These are phyloP conservation scores for Angophora floribunda DNA, from an alignment of 345 rosid species.

Conservation along the genomic window DNA sequence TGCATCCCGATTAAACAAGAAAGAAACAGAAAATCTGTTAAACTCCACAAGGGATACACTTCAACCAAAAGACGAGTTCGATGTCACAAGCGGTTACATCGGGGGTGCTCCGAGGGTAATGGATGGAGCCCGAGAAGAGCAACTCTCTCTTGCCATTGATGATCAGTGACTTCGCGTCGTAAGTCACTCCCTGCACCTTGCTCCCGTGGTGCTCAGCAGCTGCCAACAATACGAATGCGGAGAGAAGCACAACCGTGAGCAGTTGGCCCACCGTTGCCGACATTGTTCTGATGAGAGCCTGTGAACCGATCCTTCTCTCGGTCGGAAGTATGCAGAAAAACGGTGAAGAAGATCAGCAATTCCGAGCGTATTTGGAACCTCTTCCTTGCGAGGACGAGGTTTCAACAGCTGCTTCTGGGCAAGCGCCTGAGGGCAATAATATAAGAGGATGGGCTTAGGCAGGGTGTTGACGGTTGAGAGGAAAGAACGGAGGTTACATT, in stretches of 20 bases:
- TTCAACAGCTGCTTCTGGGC: background rate
- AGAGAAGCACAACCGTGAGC: background rate
- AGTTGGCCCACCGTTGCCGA: background rate
- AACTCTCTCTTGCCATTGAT: slow-evolving; percentile 48
- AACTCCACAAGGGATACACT: background rate
- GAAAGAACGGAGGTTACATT: background rate
- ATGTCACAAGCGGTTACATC: slow-evolving; percentile 14
- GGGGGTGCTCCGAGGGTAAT: slow-evolving; percentile 77
- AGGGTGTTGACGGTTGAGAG: background rate
- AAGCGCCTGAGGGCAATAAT: background rate
- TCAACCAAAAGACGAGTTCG: background rate
- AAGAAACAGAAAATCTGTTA: no score
- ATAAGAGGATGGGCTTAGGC: background rate
- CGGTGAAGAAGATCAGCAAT: background rate
- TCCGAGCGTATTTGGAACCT: background rate
- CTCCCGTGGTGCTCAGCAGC: background rate
- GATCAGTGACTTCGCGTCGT: slow-evolving; percentile 55
- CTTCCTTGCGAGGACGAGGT: background rate
- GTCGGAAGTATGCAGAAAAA: background rate
- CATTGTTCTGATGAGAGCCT: background rate
- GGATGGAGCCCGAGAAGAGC: slow-evolving; percentile 82
- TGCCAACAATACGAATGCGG: background rate
- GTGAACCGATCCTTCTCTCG: background rate
- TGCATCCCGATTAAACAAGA: background rate
- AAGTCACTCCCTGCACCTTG: slow-evolving; percentile 9